These are phyloP conservation scores for Talaromyces marneffei DNA, from an alignment of 2,329 filamentous ascomycete genomes.

Conservation along the genomic window DNA sequence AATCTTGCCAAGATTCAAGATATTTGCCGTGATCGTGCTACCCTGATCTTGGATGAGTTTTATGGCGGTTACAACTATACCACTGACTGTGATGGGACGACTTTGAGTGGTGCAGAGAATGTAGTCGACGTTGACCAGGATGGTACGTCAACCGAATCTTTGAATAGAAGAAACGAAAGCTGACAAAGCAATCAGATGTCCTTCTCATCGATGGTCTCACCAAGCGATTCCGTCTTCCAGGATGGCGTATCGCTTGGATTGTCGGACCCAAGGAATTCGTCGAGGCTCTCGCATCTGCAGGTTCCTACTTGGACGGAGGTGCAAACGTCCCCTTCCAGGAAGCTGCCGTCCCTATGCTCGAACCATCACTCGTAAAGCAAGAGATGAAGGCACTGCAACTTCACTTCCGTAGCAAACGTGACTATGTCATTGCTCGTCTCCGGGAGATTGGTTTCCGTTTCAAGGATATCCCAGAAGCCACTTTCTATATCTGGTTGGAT, in stretches of 20 bases:
- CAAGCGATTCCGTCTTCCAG: slow-evolving; percentile 92
- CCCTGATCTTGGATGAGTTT: slow-evolving; percentile 93
- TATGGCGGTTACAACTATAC: slow-evolving; percentile 97
- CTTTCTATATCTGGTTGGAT: slow-evolving; percentile 85
- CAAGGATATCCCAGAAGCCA: slow-evolving; percentile 78
- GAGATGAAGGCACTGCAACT: slow-evolving; percentile 87
- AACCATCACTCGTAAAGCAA: slow-evolving; percentile 67
- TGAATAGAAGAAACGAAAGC: not conserved
- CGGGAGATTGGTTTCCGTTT: slow-evolving; percentile 81
- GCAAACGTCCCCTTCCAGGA: slow-evolving; percentile 95
- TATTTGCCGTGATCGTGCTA: slow-evolving; percentile 82
- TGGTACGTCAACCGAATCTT: slow-evolving; percentile 25
- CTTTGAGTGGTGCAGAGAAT: slow-evolving; percentile 84
- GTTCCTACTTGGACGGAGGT: slow-evolving; percentile 89
- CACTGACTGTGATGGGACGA: slow-evolving; percentile 79
- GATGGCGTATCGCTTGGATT: slow-evolving; percentile 96
- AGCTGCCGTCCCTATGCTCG: slow-evolving; percentile 87
- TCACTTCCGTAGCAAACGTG: slow-evolving; percentile 89
- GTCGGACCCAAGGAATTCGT: slow-evolving; percentile 95
- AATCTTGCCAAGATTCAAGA: slow-evolving; percentile 88
- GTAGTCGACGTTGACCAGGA: slow-evolving; percentile 83
- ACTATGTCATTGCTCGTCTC: slow-evolving; percentile 78
- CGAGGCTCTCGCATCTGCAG: slow-evolving; percentile 84
- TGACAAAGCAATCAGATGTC: slow-evolving; percentile 53
- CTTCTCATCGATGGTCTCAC: slow-evolving; percentile 93